Conservation (phyloP, 345 rosid species). For the Citrus sp. region DNA sequence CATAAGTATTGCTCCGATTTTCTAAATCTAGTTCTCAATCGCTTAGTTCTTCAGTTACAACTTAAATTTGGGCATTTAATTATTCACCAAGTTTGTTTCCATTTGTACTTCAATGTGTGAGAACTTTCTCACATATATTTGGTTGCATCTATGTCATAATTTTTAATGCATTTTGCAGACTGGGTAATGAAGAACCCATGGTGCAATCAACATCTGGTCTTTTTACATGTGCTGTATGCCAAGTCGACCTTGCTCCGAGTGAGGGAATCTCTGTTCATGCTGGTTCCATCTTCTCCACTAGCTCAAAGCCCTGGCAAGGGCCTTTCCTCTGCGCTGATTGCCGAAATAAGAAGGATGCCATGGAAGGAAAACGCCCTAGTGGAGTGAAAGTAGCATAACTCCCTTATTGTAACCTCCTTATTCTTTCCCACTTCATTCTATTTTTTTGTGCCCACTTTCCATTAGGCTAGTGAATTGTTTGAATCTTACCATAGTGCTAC, state of each 20-base stretch:
- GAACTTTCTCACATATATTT: background rate
- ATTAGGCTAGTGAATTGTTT: constrained; percentile 26
- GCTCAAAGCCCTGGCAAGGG: constrained; percentile 87
- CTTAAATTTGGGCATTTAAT: background rate
- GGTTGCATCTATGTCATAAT: background rate
- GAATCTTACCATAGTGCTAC: constrained; percentile 7
- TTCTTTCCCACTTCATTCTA: constrained; percentile 28
- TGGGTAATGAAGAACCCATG: constrained; percentile 44
- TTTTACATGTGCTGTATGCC: constrained; percentile 82
- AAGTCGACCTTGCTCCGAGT: constrained; percentile 68
- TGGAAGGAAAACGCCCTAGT: constrained; percentile 90
- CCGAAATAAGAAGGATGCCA: constrained; percentile 83
- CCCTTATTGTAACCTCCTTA: constrained; percentile 16
- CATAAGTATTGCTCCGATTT: background rate
- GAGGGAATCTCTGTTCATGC: constrained; percentile 87
- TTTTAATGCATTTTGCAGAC: constrained; percentile 37
- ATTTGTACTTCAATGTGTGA: background rate
- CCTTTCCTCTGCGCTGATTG: constrained; percentile 81
- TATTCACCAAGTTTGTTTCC: background rate
- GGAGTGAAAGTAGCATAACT: constrained; percentile 61
- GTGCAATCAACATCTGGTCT: constrained; percentile 52
- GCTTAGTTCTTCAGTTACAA: background rate
- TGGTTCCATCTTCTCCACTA: constrained; percentile 65
- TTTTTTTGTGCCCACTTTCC: constrained; percentile 6
- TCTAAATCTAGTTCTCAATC: background rate